A percentile compares a stretch with the other conserved stretches of the same genome.
phyloP scores from a whole-genome alignment of 2,329 filamentous ascomycete genomes.

The Colletotrichum tofieldiae region DNA sequence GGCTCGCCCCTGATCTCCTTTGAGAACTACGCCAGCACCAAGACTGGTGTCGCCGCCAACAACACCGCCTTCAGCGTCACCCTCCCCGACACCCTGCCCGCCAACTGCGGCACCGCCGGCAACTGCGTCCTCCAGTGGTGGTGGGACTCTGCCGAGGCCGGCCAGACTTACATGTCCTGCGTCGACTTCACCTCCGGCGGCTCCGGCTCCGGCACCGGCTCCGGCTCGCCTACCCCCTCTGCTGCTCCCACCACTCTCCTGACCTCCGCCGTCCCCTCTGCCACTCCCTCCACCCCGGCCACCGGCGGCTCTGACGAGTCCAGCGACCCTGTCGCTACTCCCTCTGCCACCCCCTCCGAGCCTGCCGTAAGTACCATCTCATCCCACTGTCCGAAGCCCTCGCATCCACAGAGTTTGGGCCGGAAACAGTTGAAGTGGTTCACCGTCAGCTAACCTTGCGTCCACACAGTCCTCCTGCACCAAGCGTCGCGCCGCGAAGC shows the following conservation, averaged over 20 bases:
- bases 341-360: slow-evolving; percentile 13
- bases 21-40: slow-evolving; percentile 55
- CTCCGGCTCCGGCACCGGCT: slow-evolving; percentile 30
- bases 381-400: neutral
- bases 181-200: slow-evolving; percentile 65
- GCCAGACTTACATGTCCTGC: slow-evolving; percentile 76
- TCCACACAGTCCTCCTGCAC: slow-evolving; percentile 31
- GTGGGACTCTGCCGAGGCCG: slow-evolving; percentile 70
- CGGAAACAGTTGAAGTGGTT: slow-evolving; percentile 17
- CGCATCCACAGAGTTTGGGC: slow-evolving; percentile 4
- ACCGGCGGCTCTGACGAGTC: slow-evolving; percentile 6
- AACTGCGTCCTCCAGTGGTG: slow-evolving; percentile 72
- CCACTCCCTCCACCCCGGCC: slow-evolving; percentile 29
- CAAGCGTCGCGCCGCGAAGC: slow-evolving; percentile 35
- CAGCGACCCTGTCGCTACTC: slow-evolving; percentile 22
- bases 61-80: slow-evolving; percentile 66
- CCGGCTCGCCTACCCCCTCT: slow-evolving; percentile 14
- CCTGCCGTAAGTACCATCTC: slow-evolving; percentile 24
- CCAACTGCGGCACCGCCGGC: slow-evolving; percentile 65
- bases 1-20: slow-evolving; percentile 62
- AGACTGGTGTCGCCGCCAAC: slow-evolving; percentile 43
- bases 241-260: slow-evolving; percentile 34
- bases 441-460: slow-evolving; percentile 1
- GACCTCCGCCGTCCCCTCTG: slow-evolving; percentile 23
- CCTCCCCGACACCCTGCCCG: slow-evolving; percentile 63